A percentile compares a stretch with the other conserved stretches of the same genome.
phyloP scores from a whole-genome alignment of 441 rosid genomes.

The Populus hybrid region DNA sequence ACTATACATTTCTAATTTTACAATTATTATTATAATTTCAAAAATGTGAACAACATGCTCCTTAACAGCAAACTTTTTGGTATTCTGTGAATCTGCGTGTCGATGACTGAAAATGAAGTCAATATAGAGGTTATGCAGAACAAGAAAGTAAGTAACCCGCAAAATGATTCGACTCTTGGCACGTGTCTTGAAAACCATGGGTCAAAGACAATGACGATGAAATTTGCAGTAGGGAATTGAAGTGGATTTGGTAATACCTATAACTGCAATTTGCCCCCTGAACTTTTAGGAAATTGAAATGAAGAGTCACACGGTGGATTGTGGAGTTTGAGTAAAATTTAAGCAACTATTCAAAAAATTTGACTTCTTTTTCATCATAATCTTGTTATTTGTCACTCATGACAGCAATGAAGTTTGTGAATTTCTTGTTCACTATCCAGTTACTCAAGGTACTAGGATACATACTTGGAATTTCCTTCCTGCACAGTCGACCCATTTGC shows the following conservation, averaged over 20 bases:
- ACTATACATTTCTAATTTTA: neutral
- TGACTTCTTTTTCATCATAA: neutral
- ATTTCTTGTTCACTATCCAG: slow-evolving; percentile 8
- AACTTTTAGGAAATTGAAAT: slow-evolving; percentile 11
- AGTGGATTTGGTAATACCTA: neutral
- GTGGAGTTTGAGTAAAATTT: neutral
- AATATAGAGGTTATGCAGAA: neutral
- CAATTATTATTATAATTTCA: neutral
- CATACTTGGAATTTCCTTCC: slow-evolving; percentile 79
- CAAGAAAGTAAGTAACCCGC: neutral
- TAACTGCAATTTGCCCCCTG: slow-evolving; percentile 2
- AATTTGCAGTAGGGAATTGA: neutral
- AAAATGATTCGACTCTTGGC: neutral
- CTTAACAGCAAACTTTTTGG: neutral
- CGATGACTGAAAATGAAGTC: neutral
- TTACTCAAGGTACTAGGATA: neutral
- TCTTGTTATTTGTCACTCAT: neutral
- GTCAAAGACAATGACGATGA: neutral
- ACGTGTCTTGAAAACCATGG: neutral
- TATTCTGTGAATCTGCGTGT: neutral
- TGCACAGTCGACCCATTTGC: slow-evolving; percentile 45
- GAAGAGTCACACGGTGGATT: slow-evolving; percentile 3
- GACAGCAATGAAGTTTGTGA: neutral
- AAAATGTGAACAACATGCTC: neutral
- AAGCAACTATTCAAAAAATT: neutral